Evolutionary conservation across 495 filamentous ascomycete genomes (phyloP), one percentile per base, ranked within the genome.

Genomic region (Tuber brumale): DNA sequence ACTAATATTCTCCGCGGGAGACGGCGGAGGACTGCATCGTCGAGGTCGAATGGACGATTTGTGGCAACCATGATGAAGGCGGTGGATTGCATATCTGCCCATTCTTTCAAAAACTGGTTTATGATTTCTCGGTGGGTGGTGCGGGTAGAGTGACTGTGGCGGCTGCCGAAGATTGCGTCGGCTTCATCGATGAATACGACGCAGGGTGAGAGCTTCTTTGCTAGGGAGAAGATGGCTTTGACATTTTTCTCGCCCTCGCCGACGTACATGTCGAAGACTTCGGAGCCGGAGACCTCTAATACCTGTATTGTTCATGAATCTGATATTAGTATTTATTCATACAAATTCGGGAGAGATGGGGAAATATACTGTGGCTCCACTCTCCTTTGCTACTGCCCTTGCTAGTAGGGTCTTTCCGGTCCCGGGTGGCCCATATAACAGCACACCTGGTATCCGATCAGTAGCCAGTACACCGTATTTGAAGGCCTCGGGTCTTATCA

Each of bases 21-120:
- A 43, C 92, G 88, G 2, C 95, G 88, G 35, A 99, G 89, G 35
- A 97, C 93, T 3, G 95, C 95, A 80, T 99, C 95, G 81, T 99
- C 95, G 2, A 99, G 88, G 81, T 98, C 94, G 76, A 97, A 97
- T 0, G 95, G 95, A 21, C 95, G 87, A 82, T 98, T 98, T 19
- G 94, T 97, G n/a, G 95, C 95, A 0, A 98, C 94, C 96, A 99
- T 97, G 83, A 99, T 96, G 84, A 99, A 98, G 3, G 94, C 93
- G 10, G 91, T 91, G 70, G 90, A 87, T 77, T 93, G 91, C 88
- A 99, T 91, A 23, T 96, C 95, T 80, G 97, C 95, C 95, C 95
- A 99, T 84, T 98, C 95, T n/a, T 93, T 89, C 48, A 99, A 85
- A 83, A 98, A 99, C 83, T 98, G 95, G 77, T 97, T 99, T 85